Evolutionary conservation across 2,329 filamentous ascomycete genomes (phyloP), one percentile per base, ranked within the genome.

Genomic region (Trichoderma atroviride): DNA sequence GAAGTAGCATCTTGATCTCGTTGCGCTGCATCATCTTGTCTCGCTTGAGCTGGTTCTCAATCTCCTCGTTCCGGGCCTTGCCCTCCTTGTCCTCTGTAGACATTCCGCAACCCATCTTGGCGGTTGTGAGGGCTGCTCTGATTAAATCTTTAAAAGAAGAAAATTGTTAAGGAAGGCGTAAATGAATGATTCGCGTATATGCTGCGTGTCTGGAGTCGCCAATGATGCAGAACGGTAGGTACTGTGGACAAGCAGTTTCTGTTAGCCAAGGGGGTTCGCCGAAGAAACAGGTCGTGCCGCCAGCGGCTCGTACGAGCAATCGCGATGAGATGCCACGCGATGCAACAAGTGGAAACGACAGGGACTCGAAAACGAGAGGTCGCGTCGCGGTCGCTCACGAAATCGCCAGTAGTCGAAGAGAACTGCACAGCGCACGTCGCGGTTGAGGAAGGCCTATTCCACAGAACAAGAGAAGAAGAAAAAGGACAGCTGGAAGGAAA

Each of bases 41-140:
- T 82, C 93, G 89, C 89, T 97, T 98, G 80, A 98, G 87, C 87
- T 98, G 95, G 82, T 97, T 98, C 85, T 99, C 96, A 79, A 99
- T 99, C 89, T 98, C 95, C 88, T 99, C 96, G 82, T 99, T 98
- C 77, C 96, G 91, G 87, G 94, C 93, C 92, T 97, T 98, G 85
- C 96, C 95, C 94, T 98, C 96, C 91, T 97, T 97, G 86, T 98
- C 96, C 87, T 98, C 96, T 80, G 96, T 97, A 83, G 95, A 98
- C 93, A 97, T 97, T 84, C 95, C 95, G 83, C 96, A 99, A 90
- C 96, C 96, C 96, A 99, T 99, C 78, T 86, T 94, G 91, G 81
- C 85, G 83, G 81, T 76, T 71, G 74, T 65, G 71, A 72, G 68
- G 69, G 67, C 63, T 73, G 64, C 71, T 72, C 71, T 73, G 69